phyloP scores from a whole-genome alignment of 2,329 filamentous ascomycete genomes.

The Xylaria sp. region DNA sequence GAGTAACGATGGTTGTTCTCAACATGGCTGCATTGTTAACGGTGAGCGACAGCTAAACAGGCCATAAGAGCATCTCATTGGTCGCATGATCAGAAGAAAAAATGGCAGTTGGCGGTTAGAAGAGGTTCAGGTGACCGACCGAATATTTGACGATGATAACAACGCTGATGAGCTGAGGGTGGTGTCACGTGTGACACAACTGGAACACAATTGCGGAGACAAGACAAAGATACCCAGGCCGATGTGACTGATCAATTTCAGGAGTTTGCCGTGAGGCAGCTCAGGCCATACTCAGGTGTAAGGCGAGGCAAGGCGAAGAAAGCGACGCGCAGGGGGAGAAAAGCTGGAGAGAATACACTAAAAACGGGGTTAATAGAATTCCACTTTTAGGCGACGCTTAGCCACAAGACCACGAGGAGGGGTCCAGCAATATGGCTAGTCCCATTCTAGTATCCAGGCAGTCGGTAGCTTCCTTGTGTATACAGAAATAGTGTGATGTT shows the following conservation, averaged over 20 bases:
- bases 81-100: slow-evolving; percentile 20
- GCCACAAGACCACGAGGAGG: slow-evolving; percentile 29
- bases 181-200: slow-evolving; percentile 19
- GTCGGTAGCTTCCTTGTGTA: slow-evolving; percentile 27
- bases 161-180: slow-evolving; percentile 27
- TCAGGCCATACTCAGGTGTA: slow-evolving; percentile 12
- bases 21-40: not conserved
- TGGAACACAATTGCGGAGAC: slow-evolving; percentile 13
- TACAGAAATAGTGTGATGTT: not conserved
- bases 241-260: not conserved
- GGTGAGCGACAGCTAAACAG: not conserved
- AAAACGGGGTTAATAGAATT: slow-evolving; percentile 15
- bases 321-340: not conserved
- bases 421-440: slow-evolving; percentile 13
- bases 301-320: slow-evolving; percentile 5
- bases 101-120: slow-evolving; percentile 9
- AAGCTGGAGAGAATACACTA: slow-evolving; percentile 8
- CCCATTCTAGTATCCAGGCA: slow-evolving; percentile 29
- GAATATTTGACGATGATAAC: not conserved
- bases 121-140: slow-evolving; percentile 34
- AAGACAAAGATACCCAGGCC: not conserved
- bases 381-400: slow-evolving; percentile 17
- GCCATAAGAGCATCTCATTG: slow-evolving; percentile 22
- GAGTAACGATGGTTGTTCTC: not conserved
- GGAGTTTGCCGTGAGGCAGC: not conserved